These are phyloP conservation scores for Xylariaceae sp. DNA, from an alignment of 2,329 filamentous ascomycete genomes.

Conservation along the genomic window DNA sequence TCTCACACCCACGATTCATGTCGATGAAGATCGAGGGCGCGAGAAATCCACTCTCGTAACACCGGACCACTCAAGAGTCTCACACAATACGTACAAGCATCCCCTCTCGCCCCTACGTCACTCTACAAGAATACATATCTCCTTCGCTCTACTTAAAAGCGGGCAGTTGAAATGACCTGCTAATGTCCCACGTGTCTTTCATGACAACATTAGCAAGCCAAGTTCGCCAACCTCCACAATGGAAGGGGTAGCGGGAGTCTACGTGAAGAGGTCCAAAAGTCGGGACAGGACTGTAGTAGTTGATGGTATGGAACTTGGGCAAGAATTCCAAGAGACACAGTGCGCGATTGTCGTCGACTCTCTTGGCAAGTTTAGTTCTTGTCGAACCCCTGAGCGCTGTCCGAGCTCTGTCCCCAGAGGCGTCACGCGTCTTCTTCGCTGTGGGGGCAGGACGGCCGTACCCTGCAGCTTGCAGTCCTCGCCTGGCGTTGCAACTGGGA, in stretches of 20 bases:
- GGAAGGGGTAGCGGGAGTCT: too few relatives aligned
- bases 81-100: too few relatives aligned
- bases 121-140: too few relatives aligned
- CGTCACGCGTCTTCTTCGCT: slow-evolving; percentile 22
- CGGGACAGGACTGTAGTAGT: too few relatives aligned
- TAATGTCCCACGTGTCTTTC: too few relatives aligned
- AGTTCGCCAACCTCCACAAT: too few relatives aligned
- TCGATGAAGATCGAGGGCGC: slow-evolving; percentile 7
- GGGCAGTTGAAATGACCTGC: too few relatives aligned
- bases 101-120: too few relatives aligned
- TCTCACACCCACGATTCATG: slow-evolving; percentile 12
- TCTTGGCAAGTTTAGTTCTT: neutral
- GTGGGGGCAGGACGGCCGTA: slow-evolving; percentile 16
- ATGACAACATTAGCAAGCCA: too few relatives aligned
- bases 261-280: too few relatives aligned
- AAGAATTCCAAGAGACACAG: neutral
- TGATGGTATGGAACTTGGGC: neutral
- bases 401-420: slow-evolving; percentile 13
- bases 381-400: slow-evolving; percentile 17
- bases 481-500: slow-evolving; percentile 13
- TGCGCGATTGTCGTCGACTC: neutral
- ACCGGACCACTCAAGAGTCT: neutral
- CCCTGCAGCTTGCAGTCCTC: slow-evolving; percentile 23
- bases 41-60: neutral
- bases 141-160: too few relatives aligned